phyloP scores from a whole-genome alignment of 495 filamentous ascomycete genomes.

The Trichoderma erinaceum region DNA sequence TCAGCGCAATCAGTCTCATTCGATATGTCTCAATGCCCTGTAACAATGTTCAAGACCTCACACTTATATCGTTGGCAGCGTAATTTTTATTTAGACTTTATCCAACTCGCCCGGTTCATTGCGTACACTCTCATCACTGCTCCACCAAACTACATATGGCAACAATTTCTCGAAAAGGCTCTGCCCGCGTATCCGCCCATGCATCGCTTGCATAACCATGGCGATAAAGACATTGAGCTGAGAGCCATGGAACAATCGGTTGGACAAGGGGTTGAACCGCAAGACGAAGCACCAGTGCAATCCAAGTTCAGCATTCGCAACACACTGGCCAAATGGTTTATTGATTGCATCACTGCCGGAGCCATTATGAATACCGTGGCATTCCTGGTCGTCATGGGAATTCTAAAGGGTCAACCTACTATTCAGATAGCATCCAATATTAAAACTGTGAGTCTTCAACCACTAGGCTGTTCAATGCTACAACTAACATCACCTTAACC shows the following conservation, averaged over 20 bases:
- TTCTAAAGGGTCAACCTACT: not conserved
- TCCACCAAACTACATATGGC: conserved; percentile 82
- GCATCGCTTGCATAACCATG: conserved; percentile 32
- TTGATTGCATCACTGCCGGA: conserved; percentile 71
- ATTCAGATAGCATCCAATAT: conserved; percentile 12
- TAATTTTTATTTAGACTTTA: conserved; percentile 49
- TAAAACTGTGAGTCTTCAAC: not conserved
- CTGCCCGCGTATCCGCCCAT: conserved; percentile 39
- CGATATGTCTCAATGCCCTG: conserved; percentile 2
- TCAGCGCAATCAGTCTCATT: not conserved
- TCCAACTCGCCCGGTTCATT: conserved; percentile 69
- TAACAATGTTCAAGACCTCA: conserved; percentile 7
- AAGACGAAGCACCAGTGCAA: not conserved
- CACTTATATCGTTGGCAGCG: conserved; percentile 31
- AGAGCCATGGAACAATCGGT: conserved; percentile 21
- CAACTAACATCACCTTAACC: not conserved
- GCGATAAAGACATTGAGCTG: conserved; percentile 18
- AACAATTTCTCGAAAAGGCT: conserved; percentile 44
- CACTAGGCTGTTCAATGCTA: not conserved
- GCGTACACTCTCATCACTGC: conserved; percentile 67
- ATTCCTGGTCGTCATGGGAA: conserved; percentile 49
- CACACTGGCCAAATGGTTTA: conserved; percentile 69
- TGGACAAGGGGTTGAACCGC: not conserved
- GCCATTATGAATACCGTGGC: conserved; percentile 69
- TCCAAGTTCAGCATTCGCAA: conserved; percentile 55